Evolutionary conservation across 1,139 yeast species (phyloP), one percentile per base, ranked within the genome.

Genomic region (Diutina siamensis): DNA sequence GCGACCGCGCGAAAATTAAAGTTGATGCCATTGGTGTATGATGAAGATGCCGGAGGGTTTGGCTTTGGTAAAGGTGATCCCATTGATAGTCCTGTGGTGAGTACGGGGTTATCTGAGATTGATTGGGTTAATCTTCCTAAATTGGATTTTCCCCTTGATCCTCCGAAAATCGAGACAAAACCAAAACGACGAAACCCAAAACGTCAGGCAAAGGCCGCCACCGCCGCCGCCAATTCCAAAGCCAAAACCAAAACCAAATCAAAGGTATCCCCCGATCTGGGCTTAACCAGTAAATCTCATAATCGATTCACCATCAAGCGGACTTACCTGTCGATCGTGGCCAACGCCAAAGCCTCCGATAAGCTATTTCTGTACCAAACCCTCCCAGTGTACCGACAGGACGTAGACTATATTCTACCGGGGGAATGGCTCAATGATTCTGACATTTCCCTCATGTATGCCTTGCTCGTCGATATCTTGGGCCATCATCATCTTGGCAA

Each of bases 401-500:
- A 77, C 53, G 49, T 76, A 35, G 62, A 60, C 31, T 68, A 62
- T 48, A 18, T 61, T 54, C 46, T 72, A 68, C 53, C 58, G 71
- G 83, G 76, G 28, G 83, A 80, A 55, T 83, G 94, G 94, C 62
- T 84, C 31, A 80, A 79, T 54, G 94, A 83, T 55, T 9, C 9
- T 13, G 32, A 44, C 33, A 44, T 44, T 12, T 21, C 38, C n/a
- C 13, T 34, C 8, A 28, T 22, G 13, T 44, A 44, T 19, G 45
- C 33, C 12, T n/a, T 41, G 19, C 9, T 40, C 20, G 13, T 8
- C 20, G 32, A 25, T 3, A n/a, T 38, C 13, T 12, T 38, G 3
- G 19, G 22, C 8, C 20, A 25, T 27, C 31, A 38, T 12, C 31
- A 15, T 2, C 28, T 38, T 15, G 15, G 22, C 20, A 12, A 38